Conservation (phyloP, 306 rosid genomes). For the Mucuna pruriens region DNA sequence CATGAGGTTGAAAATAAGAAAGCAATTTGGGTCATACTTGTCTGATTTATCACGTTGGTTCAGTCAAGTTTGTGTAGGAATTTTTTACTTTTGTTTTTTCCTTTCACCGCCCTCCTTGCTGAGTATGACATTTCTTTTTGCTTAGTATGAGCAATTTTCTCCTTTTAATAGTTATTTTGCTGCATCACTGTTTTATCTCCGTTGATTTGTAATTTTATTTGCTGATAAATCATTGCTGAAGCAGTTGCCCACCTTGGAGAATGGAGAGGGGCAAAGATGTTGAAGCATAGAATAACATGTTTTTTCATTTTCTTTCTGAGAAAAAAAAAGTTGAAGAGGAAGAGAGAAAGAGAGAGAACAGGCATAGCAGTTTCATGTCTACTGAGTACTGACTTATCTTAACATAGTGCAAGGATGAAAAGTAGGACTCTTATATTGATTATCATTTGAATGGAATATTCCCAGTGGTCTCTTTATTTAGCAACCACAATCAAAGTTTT, state of each 20-base stretch:
- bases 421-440: neutral
- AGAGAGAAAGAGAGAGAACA: neutral
- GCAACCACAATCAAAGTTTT: neutral
- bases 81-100: neutral
- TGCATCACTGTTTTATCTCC: neutral
- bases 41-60: constrained; percentile 18
- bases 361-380: constrained; percentile 26
- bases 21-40: constrained; percentile 25
- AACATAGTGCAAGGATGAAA: constrained; percentile 23
- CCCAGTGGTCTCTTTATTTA: neutral
- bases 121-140: constrained; percentile 11
- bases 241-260: neutral
- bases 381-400: neutral
- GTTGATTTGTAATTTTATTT: constrained; percentile 29
- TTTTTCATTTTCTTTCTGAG: neutral
- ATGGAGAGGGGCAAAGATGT: constrained; percentile 5
- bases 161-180: constrained; percentile 20
- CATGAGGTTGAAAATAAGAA: constrained; percentile 17
- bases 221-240: constrained; percentile 25
- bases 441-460: constrained; percentile 28
- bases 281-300: neutral
- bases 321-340: neutral
- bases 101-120: neutral
- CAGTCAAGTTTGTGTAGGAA: constrained; percentile 1
- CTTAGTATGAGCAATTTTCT: neutral